Base-by-base conservation (phyloP, 495 filamentous ascomycete genomes). In the Penicillium roqueforti region DNA sequence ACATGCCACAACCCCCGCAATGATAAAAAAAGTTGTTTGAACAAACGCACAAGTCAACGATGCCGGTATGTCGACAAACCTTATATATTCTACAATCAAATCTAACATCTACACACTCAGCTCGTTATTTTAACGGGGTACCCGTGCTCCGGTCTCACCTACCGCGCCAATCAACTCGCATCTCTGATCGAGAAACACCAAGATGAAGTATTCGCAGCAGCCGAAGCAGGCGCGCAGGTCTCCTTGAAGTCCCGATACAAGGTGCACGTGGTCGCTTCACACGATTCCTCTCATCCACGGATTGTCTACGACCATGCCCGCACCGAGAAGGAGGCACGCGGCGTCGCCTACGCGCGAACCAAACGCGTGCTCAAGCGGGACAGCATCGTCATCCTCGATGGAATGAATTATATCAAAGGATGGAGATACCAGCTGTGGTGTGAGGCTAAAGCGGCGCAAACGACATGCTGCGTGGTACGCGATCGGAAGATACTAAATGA, bases 321-420 rank as follows among this genome's bases (percentile, higher is more conserved):
- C 16, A 82, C 83, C 0, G 93, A 98, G 70, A 98, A 98, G 69
- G 87, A 95, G 68, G 89, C 91, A 2, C 85, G 93, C n/a, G 92
- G 91, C 3, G 80, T 88, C 11, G 80, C 87, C 29, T 93, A 88
- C 67, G 88, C 85, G 25, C 88, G 92, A 38, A 83, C 95, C 26
- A 97, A 96, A 76, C 83, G 93, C 34, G 79, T 80, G 34, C 78
- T 98, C 25, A 82, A 81, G 18, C 80, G 81, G 25, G 85, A 91
- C 59, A 89, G 87, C 59, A 85, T 98, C 54, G 91, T 97, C 53
- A 83, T 98, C 41, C 80, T 91, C 6, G 91, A 96, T 70, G 87
- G 87, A 6, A 80, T 92, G 65, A 97, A 97, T 65, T 97, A 97
- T 72, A 98, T 98, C 73, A 98, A 98, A 70, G 93, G 93, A 20